phyloP scores from a whole-genome alignment of 768 basidiomycete species.

The Auriscalpium vulgare region DNA sequence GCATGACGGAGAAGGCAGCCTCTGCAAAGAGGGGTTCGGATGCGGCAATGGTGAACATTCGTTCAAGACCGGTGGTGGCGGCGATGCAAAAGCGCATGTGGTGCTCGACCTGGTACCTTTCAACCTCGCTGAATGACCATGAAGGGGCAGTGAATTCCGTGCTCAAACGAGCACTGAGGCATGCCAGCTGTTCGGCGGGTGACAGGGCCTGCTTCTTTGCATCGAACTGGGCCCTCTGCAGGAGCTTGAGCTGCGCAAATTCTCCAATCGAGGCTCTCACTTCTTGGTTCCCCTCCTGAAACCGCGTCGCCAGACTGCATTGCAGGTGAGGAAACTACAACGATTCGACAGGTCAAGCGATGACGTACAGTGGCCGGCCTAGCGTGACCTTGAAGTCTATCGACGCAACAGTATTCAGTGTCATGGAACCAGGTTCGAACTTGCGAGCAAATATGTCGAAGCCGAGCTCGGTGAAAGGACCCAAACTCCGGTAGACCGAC shows the following conservation, averaged over 20 bases:
- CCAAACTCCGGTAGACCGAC: slow-evolving; percentile 5
- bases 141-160: slow-evolving; percentile 21
- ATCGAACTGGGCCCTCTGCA: not conserved
- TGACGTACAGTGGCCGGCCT: slow-evolving; percentile 22
- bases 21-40: slow-evolving; percentile 25
- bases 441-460: slow-evolving; percentile 20
- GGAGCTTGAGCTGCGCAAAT: slow-evolving; percentile 7
- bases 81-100: slow-evolving; percentile 25
- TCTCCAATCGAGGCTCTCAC: not conserved
- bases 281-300: slow-evolving; percentile 2
- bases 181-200: slow-evolving; percentile 2
- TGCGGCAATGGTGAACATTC: slow-evolving; percentile 17
- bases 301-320: slow-evolving; percentile 11
- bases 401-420: slow-evolving; percentile 13
- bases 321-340: not conserved
- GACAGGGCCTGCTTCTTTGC: too few species aligned
- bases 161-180: slow-evolving; percentile 17
- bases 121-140: slow-evolving; percentile 3
- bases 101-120: slow-evolving; percentile 22
- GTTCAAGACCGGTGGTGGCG: slow-evolving; percentile 12
- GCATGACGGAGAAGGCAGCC: slow-evolving; percentile 18
- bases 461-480: slow-evolving; percentile 17
- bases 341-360: not conserved
- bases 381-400: slow-evolving; percentile 13
- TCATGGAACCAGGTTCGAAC: not conserved